phyloP scores from a whole-genome alignment of 495 filamentous ascomycete species.

The Sporormia fimetaria region DNA sequence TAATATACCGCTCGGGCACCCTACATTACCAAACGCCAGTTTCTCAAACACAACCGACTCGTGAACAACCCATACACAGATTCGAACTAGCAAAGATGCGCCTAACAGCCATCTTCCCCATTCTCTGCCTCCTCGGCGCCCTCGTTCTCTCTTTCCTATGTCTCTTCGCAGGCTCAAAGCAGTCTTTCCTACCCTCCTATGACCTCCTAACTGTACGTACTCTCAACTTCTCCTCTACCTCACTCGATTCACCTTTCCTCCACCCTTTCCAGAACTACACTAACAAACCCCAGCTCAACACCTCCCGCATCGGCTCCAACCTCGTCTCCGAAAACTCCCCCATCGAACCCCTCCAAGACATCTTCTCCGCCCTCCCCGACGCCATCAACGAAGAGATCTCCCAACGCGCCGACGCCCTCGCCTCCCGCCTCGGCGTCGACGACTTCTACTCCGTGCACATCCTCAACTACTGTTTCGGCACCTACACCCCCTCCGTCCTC shows the following conservation, averaged over 20 bases:
- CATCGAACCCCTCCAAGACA: slow-evolving; percentile 19
- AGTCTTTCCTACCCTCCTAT: slow-evolving; percentile 49
- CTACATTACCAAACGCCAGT: not conserved
- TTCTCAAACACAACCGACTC: not conserved
- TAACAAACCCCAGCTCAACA: slow-evolving; percentile 44
- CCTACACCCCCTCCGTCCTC: slow-evolving; percentile 41
- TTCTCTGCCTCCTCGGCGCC: slow-evolving; percentile 42
- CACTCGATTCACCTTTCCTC: not conserved
- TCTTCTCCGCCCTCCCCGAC: slow-evolving; percentile 29
- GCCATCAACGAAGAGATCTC: slow-evolving; percentile 32
- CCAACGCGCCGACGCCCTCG: slow-evolving; percentile 38
- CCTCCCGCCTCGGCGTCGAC: slow-evolving; percentile 44
- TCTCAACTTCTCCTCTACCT: not conserved
- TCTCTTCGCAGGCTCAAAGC: slow-evolving; percentile 57
- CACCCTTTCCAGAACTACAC: slow-evolving; percentile 1
- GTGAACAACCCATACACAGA: not conserved
- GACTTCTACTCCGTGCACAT: slow-evolving; percentile 67
- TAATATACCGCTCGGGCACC: too few species aligned
- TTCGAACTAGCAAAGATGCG: slow-evolving; percentile 25
- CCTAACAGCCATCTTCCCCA: slow-evolving; percentile 34
- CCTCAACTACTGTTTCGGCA: slow-evolving; percentile 57
- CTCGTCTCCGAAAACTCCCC: slow-evolving; percentile 31
- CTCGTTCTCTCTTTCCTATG: slow-evolving; percentile 59
- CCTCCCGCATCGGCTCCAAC: slow-evolving; percentile 47
- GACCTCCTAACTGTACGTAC: slow-evolving; percentile 53